Percentiles rank a stretch among this genome's conserved stretches.
Conservation (phyloP, 371 early-diverging fungal species). For the Mucor piriformis region DNA sequence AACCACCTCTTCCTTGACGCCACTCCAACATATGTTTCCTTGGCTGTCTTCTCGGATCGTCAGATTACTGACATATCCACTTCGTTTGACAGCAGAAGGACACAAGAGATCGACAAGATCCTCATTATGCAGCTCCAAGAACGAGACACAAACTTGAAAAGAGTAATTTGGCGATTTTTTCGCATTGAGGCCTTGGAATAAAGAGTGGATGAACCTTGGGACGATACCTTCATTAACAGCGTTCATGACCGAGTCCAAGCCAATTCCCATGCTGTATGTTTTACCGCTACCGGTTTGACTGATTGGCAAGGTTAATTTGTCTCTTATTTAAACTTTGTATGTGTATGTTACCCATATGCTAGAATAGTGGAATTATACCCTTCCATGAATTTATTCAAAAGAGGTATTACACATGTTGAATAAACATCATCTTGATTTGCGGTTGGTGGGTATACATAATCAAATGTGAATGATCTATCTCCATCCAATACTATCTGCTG, state of each 20-base stretch:
- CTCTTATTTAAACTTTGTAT: conserved; percentile 61
- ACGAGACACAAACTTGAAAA: conserved; percentile 69
- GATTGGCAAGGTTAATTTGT: background rate
- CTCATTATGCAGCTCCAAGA: conserved; percentile 97
- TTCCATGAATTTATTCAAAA: conserved; percentile 83
- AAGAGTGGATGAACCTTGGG: conserved; percentile 77
- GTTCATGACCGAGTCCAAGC: conserved; percentile 36
- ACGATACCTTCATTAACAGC: conserved; percentile 71
- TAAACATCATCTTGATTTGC: conserved; percentile 74
- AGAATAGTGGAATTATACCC: conserved; percentile 77
- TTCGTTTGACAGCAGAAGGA: conserved; percentile 58
- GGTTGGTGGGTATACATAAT: conserved; percentile 82
- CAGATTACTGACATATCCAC: conserved; percentile 46
- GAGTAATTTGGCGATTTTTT: conserved; percentile 48
- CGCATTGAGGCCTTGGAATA: conserved; percentile 56
- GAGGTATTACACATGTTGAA: conserved; percentile 64
- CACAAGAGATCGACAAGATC: conserved; percentile 83
- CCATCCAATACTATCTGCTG: conserved; percentile 64
- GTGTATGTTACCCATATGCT: conserved; percentile 84
- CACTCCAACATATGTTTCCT: conserved; percentile 89
- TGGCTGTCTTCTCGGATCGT: conserved; percentile 89
- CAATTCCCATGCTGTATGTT: conserved; percentile 56
- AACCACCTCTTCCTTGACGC: conserved; percentile 82
- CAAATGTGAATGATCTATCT: conserved; percentile 81
- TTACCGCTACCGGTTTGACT: conserved; percentile 65